Percentiles rank a stretch among this genome's conserved stretches.
Evolutionary conservation across 176 grass and related monocot species (phyloP).

Genomic region (Rhynchospora tenuis): DNA sequence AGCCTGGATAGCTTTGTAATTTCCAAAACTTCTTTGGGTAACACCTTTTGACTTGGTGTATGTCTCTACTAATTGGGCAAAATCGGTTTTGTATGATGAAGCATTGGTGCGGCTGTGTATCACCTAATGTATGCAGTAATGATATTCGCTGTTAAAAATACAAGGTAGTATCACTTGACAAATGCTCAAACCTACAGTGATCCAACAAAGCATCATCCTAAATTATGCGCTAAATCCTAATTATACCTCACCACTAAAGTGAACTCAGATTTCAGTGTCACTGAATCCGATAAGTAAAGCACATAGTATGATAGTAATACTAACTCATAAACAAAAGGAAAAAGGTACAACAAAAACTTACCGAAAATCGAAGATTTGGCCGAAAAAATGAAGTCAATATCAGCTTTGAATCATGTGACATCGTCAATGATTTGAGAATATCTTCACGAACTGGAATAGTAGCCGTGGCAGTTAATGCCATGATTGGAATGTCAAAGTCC

Average conservation of each 20-base stretch:
- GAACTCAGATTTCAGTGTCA: neutral
- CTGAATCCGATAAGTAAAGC: neutral
- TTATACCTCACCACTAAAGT: neutral
- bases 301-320: neutral
- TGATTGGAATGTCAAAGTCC: conserved; percentile 78
- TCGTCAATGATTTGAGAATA: conserved; percentile 78
- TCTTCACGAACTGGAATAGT: conserved; percentile 82
- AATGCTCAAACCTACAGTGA: neutral
- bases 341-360: conserved; percentile 34
- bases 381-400: conserved; percentile 89
- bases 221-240: too few relatives aligned
- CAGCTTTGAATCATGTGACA: conserved; percentile 42
- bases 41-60: conserved; percentile 39
- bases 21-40: conserved; percentile 25
- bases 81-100: conserved; percentile 66
- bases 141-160: neutral
- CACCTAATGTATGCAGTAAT: conserved; percentile 52
- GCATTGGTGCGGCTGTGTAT: conserved; percentile 68
- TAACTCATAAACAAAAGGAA: conserved; percentile 18
- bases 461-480: conserved; percentile 93
- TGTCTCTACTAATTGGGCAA: conserved; percentile 54
- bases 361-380: conserved; percentile 77
- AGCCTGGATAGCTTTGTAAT: conserved; percentile 31
- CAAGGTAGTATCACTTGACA: neutral
- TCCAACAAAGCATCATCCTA: neutral